These are phyloP conservation scores for Immersiporthe knoxdaviesiana DNA, from an alignment of 2,329 filamentous ascomycete genomes.

Conservation along the genomic window DNA sequence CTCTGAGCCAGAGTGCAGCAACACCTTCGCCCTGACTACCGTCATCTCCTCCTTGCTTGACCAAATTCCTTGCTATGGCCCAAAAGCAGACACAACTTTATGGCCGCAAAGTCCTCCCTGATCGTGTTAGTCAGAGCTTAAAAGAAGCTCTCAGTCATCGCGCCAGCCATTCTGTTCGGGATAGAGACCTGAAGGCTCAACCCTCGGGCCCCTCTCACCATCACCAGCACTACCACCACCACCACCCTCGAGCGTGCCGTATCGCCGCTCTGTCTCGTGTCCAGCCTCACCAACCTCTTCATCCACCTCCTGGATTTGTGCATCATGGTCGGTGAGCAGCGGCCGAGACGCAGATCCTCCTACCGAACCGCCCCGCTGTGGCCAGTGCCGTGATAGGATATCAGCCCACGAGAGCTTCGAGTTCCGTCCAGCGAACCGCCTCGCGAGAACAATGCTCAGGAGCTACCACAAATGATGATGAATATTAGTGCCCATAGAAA, in stretches of 20 bases:
- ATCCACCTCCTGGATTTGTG: constrained; percentile 22
- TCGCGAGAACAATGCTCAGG: background rate
- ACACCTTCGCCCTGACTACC: background rate
- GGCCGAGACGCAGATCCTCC: constrained; percentile 15
- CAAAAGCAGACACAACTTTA: background rate
- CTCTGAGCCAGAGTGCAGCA: background rate
- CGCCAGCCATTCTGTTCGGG: constrained; percentile 22
- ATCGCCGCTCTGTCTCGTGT: constrained; percentile 9
- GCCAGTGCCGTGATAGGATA: background rate
- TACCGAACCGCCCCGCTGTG: too few relatives aligned
- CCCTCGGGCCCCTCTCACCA: constrained; percentile 7
- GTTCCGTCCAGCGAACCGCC: background rate
- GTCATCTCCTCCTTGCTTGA: background rate
- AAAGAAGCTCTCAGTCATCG: constrained; percentile 14
- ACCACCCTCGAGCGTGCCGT: constrained; percentile 19
- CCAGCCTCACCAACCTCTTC: constrained; percentile 14
- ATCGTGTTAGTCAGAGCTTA: background rate
- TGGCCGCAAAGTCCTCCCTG: background rate
- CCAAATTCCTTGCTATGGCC: background rate
- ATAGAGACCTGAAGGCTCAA: constrained; percentile 20
- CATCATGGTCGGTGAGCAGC: constrained; percentile 15
- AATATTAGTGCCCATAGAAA: too few relatives aligned
- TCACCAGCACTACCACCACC: too few relatives aligned
- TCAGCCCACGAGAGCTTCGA: background rate
- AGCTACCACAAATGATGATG: background rate